phyloP scores from a whole-genome alignment of 257 asterid genomes.

The Craterostigma plantagineum region DNA sequence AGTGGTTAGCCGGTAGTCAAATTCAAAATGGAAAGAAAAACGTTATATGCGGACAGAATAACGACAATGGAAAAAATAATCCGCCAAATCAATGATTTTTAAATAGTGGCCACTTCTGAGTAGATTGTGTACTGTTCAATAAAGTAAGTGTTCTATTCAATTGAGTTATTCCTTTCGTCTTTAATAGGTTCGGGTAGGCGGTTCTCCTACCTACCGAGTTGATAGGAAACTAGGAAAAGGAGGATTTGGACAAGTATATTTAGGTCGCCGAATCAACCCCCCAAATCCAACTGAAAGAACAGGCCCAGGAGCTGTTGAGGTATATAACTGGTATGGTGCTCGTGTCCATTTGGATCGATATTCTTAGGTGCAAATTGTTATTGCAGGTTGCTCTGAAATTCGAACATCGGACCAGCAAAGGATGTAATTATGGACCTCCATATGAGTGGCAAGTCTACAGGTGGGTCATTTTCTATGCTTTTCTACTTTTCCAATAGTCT shows the following conservation, averaged over 20 bases:
- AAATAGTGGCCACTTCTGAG: too few relatives aligned
- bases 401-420: slow-evolving; percentile 32
- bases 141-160: too few relatives aligned
- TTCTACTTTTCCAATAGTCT: neutral
- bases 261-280: slow-evolving; percentile 51
- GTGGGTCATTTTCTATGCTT: slow-evolving; percentile 12
- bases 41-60: too few relatives aligned
- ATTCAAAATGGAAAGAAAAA: too few relatives aligned
- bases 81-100: too few relatives aligned
- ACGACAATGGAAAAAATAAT: too few relatives aligned
- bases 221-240: slow-evolving; percentile 66
- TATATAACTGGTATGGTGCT: slow-evolving; percentile 6
- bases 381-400: slow-evolving; percentile 52
- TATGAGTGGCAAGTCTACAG: slow-evolving; percentile 43
- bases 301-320: slow-evolving; percentile 65
- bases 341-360: slow-evolving; percentile 1
- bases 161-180: neutral
- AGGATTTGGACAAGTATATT: slow-evolving; percentile 73
- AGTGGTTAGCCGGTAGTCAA: too few relatives aligned
- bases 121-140: too few relatives aligned
- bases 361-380: slow-evolving; percentile 1
- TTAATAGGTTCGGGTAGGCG: slow-evolving; percentile 53
- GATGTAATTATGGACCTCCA: slow-evolving; percentile 34
- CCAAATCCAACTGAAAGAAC: slow-evolving; percentile 33
- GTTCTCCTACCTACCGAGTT: slow-evolving; percentile 43